Conservation (phyloP, 1,284 basidiomycete genomes). For the Cryptococcus sp. region DNA sequence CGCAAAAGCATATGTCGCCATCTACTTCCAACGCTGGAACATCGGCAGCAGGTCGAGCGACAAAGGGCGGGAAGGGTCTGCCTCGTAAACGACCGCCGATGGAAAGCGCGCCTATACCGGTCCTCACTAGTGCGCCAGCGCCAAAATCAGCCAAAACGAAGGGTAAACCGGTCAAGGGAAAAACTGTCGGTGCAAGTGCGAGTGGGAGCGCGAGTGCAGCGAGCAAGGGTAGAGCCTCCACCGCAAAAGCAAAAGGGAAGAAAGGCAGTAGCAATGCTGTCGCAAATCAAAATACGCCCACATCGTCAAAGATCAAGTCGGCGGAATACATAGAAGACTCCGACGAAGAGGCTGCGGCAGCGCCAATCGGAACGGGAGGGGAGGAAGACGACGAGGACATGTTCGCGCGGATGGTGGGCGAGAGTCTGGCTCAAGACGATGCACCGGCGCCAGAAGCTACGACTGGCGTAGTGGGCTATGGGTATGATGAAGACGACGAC, state of each 20-base stretch:
- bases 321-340: slow-evolving; percentile 48
- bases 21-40: too few relatives aligned
- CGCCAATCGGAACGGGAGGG: slow-evolving; percentile 4
- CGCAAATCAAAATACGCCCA: slow-evolving; percentile 5
- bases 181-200: slow-evolving; percentile 13
- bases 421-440: slow-evolving; percentile 33
- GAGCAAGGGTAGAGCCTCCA: slow-evolving; percentile 13
- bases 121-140: slow-evolving; percentile 1
- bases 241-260: slow-evolving; percentile 18
- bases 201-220: slow-evolving; percentile 14
- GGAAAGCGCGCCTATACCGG: slow-evolving; percentile 15
- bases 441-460: slow-evolving; percentile 3
- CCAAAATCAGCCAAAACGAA: not conserved
- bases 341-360: slow-evolving; percentile 33
- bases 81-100: slow-evolving; percentile 17
- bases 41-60: too few relatives aligned
- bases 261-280: slow-evolving; percentile 3
- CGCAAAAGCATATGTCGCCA: too few relatives aligned
- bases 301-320: slow-evolving; percentile 39
- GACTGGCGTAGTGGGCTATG: not conserved
- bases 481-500: slow-evolving; percentile 26
- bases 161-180: slow-evolving; percentile 9
- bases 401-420: slow-evolving; percentile 44
- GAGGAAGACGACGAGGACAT: slow-evolving; percentile 40
- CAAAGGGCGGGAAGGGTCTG: slow-evolving; percentile 20